These are phyloP conservation scores for Echeveria elegans DNA, from an alignment of 164 flowering plant species.

Conservation along the genomic window DNA sequence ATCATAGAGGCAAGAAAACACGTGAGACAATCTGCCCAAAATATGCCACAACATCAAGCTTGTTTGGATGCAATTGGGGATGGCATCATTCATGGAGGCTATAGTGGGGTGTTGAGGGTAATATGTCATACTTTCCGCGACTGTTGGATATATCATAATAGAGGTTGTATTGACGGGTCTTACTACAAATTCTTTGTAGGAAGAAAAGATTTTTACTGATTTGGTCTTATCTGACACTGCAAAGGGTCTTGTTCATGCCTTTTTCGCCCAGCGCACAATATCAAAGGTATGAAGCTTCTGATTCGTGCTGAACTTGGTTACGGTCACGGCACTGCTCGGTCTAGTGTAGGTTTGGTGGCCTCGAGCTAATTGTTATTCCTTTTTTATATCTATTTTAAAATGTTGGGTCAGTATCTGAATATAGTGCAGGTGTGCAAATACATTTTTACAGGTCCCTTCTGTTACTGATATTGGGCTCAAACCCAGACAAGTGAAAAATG, in stretches of 20 bases:
- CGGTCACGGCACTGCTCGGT: not conserved
- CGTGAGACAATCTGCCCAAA: slow-evolving; percentile 57
- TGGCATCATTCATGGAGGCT: slow-evolving; percentile 61
- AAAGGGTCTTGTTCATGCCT: slow-evolving; percentile 59
- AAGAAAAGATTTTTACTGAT: slow-evolving; percentile 37
- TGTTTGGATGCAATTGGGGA: slow-evolving; percentile 66
- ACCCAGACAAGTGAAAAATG: slow-evolving; percentile 59
- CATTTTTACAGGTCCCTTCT: slow-evolving; percentile 66
- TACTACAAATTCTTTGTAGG: slow-evolving; percentile 32
- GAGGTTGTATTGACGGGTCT: slow-evolving; percentile 4
- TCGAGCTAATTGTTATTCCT: not conserved
- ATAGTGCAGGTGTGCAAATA: not conserved
- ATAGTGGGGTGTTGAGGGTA: slow-evolving; percentile 64
- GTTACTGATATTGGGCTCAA: slow-evolving; percentile 59
- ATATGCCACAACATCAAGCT: slow-evolving; percentile 62
- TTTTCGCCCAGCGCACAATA: slow-evolving; percentile 65
- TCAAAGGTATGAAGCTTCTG: slow-evolving; percentile 37
- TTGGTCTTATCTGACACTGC: slow-evolving; percentile 43
- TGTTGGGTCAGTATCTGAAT: not conserved
- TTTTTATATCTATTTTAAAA: not conserved
- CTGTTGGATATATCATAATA: not conserved
- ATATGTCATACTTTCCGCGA: not conserved
- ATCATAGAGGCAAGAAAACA: slow-evolving; percentile 67
- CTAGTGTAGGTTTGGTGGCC: not conserved
- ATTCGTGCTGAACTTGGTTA: not conserved